Evolutionary conservation across 1,139 yeast genomes (phyloP), one percentile per base, ranked within the genome.

Genomic region (Zygotorulaspora mrakii): DNA sequence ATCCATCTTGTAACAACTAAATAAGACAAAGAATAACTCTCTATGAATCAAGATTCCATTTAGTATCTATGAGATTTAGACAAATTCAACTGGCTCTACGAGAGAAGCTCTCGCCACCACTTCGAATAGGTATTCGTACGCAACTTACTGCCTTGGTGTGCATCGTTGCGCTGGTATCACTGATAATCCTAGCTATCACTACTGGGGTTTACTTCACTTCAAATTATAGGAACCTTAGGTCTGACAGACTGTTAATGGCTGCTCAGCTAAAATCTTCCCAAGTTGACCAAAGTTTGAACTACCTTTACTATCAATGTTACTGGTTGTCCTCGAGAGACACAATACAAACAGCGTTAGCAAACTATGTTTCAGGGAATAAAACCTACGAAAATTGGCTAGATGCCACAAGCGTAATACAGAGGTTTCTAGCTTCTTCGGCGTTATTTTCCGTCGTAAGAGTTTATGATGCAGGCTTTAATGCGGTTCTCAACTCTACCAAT

Each of bases 131-230:
- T 16, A 64, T 74, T 31, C 61, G 79, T 55, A 66, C 71, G 61
- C 96, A 89, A 67, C 77, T 89, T 43, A 82, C 87, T 46, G 74
- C 79, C n/a, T 68, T 88, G 37, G 95, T 87, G 52, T 72, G 85
- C 46, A 68, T 82, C 47, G 85, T 88, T 23, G 83, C 94, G 17
- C 70, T 85, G 29, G 67, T 85, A 39, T 87, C 96, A 2, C 69
- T 89, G 38, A 68, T 84, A 22, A 76, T 86, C 4, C 66, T 89
- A 35, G 91, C 95, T 9, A 68, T 85, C 18, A 86, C 83, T 7
- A 79, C 94, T 1, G 94, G 94, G 35, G 76, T 84, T 6, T 86
- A 84, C 63, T 86, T 84, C 57, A 77, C 87, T 12, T 61, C 69
- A 18, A 82, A 78, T 51, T 76, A 82, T 45, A 74, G 78, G 35